Percentiles rank a stretch among this genome's conserved stretches.
phyloP scores from a whole-genome alignment of 768 basidiomycete species.

The Trametes meyenii region DNA sequence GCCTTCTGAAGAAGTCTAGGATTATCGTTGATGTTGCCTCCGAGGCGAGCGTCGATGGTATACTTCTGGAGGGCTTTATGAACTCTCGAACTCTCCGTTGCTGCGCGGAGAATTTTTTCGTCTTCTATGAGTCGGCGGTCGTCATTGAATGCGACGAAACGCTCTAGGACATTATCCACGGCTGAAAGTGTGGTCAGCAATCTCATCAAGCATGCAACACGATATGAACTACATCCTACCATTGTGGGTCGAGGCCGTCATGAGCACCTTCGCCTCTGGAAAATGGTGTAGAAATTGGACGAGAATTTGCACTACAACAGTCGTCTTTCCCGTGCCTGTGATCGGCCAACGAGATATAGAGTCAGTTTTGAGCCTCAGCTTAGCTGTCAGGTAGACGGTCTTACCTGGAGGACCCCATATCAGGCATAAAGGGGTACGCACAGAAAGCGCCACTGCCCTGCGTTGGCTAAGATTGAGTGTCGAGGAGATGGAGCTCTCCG shows the following conservation, averaged over 20 bases:
- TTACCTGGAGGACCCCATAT: slow-evolving; percentile 75
- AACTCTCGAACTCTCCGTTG: slow-evolving; percentile 66
- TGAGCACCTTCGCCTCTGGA: slow-evolving; percentile 52
- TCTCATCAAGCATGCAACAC: not conserved
- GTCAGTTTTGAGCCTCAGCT: not conserved
- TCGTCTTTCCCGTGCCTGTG: slow-evolving; percentile 71
- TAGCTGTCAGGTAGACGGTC: not conserved
- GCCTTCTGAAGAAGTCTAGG: slow-evolving; percentile 59
- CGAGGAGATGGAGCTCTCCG: slow-evolving; percentile 17
- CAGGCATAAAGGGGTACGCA: slow-evolving; percentile 46
- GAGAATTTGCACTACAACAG: slow-evolving; percentile 66
- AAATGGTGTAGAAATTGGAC: slow-evolving; percentile 41
- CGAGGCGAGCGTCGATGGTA: slow-evolving; percentile 66
- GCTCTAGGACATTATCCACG: slow-evolving; percentile 70
- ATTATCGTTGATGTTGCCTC: slow-evolving; percentile 65
- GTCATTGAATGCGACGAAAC: slow-evolving; percentile 55
- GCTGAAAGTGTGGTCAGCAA: slow-evolving; percentile 41
- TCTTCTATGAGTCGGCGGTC: slow-evolving; percentile 47
- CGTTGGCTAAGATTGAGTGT: slow-evolving; percentile 59
- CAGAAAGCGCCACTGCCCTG: slow-evolving; percentile 49
- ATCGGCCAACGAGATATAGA: not conserved
- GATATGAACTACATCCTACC: slow-evolving; percentile 38
- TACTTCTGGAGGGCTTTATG: slow-evolving; percentile 57
- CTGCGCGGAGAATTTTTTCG: slow-evolving; percentile 65
- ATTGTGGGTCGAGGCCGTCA: slow-evolving; percentile 75